Percentiles rank a stretch among this genome's conserved stretches.
These are phyloP conservation scores for Cronartium quercuum DNA, from an alignment of 1,284 basidiomycete species.

Conservation along the genomic window DNA sequence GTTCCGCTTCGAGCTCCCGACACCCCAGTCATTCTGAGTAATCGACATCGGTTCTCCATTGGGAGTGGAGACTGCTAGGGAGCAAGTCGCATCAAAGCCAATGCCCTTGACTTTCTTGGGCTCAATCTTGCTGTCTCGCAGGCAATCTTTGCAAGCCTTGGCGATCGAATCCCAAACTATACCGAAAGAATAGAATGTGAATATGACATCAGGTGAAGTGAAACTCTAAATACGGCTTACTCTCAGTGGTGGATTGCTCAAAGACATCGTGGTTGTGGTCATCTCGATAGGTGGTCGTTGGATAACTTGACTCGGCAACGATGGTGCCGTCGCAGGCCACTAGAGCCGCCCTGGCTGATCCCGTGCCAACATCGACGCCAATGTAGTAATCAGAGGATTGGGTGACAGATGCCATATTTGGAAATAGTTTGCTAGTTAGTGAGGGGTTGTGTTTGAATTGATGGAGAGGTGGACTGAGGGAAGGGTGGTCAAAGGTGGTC, in stretches of 20 bases:
- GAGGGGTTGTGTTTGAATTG: background rate
- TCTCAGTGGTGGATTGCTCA: conserved; percentile 65
- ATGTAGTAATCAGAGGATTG: conserved; percentile 16
- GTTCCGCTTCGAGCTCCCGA: conserved; percentile 62
- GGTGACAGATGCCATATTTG: background rate
- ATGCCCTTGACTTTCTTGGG: conserved; percentile 72
- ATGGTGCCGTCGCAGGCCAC: conserved; percentile 69
- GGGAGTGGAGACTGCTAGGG: conserved; percentile 72
- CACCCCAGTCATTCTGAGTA: conserved; percentile 64
- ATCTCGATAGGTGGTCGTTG: conserved; percentile 78
- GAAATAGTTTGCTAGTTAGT: background rate
- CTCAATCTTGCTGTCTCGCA: conserved; percentile 60
- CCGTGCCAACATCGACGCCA: conserved; percentile 60
- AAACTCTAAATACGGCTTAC: conserved; percentile 37
- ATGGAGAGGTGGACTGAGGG: background rate
- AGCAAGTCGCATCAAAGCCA: conserved; percentile 96
- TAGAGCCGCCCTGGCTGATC: conserved; percentile 82
- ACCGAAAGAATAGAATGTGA: background rate
- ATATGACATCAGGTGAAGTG: background rate
- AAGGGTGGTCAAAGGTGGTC: background rate
- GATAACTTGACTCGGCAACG: conserved; percentile 67
- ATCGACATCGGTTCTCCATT: conserved; percentile 72
- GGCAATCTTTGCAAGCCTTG: conserved; percentile 63
- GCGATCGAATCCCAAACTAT: conserved; percentile 71
- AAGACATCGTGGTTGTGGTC: conserved; percentile 81